Evolutionary conservation across 352 stramenopile species (phyloP).

Genomic region (Pythium guiyangense): DNA sequence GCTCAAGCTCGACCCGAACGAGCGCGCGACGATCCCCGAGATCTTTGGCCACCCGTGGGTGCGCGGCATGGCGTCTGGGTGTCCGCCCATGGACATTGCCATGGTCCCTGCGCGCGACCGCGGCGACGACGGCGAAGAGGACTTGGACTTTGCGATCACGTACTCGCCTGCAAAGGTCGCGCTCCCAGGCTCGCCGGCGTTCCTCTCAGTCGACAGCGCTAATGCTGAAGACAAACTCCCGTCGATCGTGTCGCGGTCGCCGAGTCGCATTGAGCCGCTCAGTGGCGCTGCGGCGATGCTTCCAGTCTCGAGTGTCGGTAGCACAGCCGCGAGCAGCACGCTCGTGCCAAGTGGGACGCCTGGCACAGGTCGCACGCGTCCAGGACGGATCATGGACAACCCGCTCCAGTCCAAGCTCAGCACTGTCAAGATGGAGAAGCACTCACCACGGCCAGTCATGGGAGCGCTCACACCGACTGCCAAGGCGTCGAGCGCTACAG

Average conservation of each 20-base stretch:
- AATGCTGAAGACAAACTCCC: slow-evolving; percentile 46
- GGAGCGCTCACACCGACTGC: slow-evolving; percentile 21
- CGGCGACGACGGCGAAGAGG: slow-evolving; percentile 33
- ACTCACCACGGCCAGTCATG: slow-evolving; percentile 31
- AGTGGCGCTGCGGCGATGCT: slow-evolving; percentile 6
- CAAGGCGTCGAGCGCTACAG: slow-evolving; percentile 6
- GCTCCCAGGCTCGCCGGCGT: slow-evolving; percentile 19
- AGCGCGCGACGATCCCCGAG: slow-evolving; percentile 77
- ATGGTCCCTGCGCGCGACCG: slow-evolving; percentile 16
- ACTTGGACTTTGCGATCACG: slow-evolving; percentile 45
- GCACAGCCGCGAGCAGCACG: slow-evolving; percentile 6
- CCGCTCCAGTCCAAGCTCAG: slow-evolving; percentile 32
- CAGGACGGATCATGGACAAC: slow-evolving; percentile 48
- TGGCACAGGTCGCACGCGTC: slow-evolving; percentile 23
- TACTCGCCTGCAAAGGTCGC: slow-evolving; percentile 31
- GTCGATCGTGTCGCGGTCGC: slow-evolving; percentile 45
- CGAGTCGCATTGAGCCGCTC: slow-evolving; percentile 28
- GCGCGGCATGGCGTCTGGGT: slow-evolving; percentile 34
- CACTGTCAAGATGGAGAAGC: slow-evolving; percentile 34
- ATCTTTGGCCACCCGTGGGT: slow-evolving; percentile 87
- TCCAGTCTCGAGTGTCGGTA: neutral
- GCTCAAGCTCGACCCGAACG: slow-evolving; percentile 76
- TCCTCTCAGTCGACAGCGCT: slow-evolving; percentile 13
- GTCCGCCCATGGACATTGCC: slow-evolving; percentile 20
- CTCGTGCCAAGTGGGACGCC: slow-evolving; percentile 24